phyloP scores from a whole-genome alignment of 1,284 basidiomycete genomes.

The Sanghuangporus baumii region DNA sequence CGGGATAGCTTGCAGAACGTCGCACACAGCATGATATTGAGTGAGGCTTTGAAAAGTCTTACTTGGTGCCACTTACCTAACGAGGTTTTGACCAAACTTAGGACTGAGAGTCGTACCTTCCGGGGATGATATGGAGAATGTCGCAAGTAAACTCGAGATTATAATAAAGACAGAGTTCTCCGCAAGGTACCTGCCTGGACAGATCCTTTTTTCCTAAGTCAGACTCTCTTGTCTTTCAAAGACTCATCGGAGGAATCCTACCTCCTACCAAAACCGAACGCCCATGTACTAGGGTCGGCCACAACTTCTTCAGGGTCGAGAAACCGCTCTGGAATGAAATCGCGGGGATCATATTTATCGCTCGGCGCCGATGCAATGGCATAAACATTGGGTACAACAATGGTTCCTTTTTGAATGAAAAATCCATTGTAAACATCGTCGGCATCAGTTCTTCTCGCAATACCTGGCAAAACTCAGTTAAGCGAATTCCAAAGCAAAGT shows the following conservation, averaged over 20 bases:
- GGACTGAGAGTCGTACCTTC: neutral
- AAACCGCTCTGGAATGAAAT: slow-evolving; percentile 27
- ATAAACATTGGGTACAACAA: slow-evolving; percentile 17
- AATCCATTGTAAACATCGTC: slow-evolving; percentile 17
- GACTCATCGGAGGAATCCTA: neutral
- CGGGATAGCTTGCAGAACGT: neutral
- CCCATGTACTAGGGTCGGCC: neutral
- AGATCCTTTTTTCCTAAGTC: slow-evolving; percentile 19
- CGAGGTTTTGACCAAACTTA: neutral
- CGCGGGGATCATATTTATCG: slow-evolving; percentile 19
- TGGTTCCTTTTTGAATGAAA: slow-evolving; percentile 17
- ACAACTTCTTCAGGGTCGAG: slow-evolving; percentile 7
- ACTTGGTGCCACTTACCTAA: neutral
- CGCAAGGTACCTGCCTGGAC: slow-evolving; percentile 39
- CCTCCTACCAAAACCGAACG: slow-evolving; percentile 9
- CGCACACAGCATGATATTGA: no score
- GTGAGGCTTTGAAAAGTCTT: neutral
- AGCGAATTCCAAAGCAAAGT: neutral
- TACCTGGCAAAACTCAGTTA: slow-evolving; percentile 15
- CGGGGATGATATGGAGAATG: slow-evolving; percentile 30
- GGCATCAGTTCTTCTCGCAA: slow-evolving; percentile 8
- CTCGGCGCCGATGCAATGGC: neutral
- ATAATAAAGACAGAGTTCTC: slow-evolving; percentile 44
- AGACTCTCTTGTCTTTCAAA: neutral
- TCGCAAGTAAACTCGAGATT: slow-evolving; percentile 38